Evolutionary conservation across 1,139 yeast genomes (phyloP).

Genomic region (Yamadazyma blattariae): DNA sequence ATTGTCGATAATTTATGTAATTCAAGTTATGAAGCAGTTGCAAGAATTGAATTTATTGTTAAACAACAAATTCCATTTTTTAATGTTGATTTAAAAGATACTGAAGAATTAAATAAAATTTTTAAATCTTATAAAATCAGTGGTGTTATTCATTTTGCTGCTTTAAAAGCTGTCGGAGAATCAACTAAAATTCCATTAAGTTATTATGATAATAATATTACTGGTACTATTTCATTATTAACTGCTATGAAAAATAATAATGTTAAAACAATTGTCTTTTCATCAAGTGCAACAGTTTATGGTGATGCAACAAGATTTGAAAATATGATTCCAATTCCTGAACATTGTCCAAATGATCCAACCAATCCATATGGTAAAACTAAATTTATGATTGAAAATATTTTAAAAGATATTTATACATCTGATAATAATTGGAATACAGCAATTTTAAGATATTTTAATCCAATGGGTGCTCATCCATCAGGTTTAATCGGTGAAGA

Average conservation of each 20-base stretch:
- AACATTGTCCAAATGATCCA: slow-evolving; percentile 73
- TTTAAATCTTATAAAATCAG: slow-evolving; percentile 50
- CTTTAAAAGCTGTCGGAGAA: slow-evolving; percentile 83
- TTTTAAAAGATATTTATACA: slow-evolving; percentile 54
- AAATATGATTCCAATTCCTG: slow-evolving; percentile 78
- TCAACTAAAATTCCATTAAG: slow-evolving; percentile 69
- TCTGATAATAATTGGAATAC: slow-evolving; percentile 52
- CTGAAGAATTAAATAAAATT: slow-evolving; percentile 43
- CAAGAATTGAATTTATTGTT: slow-evolving; percentile 59
- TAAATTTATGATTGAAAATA: slow-evolving; percentile 62
- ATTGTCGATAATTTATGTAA: slow-evolving; percentile 70
- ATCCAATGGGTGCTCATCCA: slow-evolving; percentile 86
- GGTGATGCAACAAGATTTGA: slow-evolving; percentile 78
- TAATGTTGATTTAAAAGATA: slow-evolving; percentile 58
- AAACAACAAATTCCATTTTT: slow-evolving; percentile 52
- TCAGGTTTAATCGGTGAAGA: slow-evolving; percentile 80
- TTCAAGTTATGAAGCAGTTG: slow-evolving; percentile 66
- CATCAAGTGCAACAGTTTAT: slow-evolving; percentile 81
- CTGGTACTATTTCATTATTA: slow-evolving; percentile 62
- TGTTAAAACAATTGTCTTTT: slow-evolving; percentile 66
- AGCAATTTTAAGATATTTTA: slow-evolving; percentile 73
- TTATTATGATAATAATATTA: slow-evolving; percentile 69
- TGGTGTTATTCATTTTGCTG: slow-evolving; percentile 82
- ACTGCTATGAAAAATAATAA: slow-evolving; percentile 45
- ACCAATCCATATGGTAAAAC: slow-evolving; percentile 79